A percentile compares a stretch with the other conserved stretches of the same genome.
These are phyloP conservation scores for Mercurialis annua DNA, from an alignment of 345 rosid species.

Conservation along the genomic window DNA sequence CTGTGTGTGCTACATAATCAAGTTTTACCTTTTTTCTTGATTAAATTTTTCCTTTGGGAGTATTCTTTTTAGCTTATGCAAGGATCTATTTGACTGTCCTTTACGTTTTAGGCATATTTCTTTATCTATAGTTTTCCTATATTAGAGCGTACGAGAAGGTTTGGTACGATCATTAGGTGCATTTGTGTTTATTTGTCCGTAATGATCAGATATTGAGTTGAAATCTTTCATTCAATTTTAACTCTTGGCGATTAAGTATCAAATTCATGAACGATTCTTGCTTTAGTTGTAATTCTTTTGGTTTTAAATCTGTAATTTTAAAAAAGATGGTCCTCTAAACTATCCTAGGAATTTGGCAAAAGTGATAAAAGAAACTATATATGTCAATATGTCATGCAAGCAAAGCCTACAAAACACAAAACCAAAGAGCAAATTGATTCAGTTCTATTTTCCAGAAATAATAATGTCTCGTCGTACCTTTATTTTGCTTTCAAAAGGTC, in stretches of 20 bases:
- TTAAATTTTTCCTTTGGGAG: not conserved
- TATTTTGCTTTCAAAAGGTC: slow-evolving; percentile 39
- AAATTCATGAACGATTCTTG: too few species aligned
- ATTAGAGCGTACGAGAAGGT: not conserved
- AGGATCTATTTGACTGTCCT: not conserved
- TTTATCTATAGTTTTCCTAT: not conserved
- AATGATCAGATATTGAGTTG: not conserved
- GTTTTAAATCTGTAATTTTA: too few species aligned
- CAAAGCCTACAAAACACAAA: too few species aligned
- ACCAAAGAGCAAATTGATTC: too few species aligned
- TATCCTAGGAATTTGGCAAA: too few species aligned
- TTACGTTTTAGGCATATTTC: not conserved
- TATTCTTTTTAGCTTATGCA: not conserved
- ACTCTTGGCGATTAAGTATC: not conserved
- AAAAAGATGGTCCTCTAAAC: too few species aligned
- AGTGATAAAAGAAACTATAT: too few species aligned
- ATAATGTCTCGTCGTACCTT: not conserved
- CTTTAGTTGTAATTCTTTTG: too few species aligned
- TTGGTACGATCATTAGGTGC: not conserved
- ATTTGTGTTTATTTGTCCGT: not conserved
- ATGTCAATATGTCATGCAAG: too few species aligned
- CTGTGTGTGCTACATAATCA: not conserved
- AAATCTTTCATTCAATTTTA: not conserved
- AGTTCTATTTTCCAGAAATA: too few species aligned
- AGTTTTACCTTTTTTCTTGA: not conserved